phyloP scores from a whole-genome alignment of 192 early-diverging fungal genomes.

The Phlyctochytrium bullatum region DNA sequence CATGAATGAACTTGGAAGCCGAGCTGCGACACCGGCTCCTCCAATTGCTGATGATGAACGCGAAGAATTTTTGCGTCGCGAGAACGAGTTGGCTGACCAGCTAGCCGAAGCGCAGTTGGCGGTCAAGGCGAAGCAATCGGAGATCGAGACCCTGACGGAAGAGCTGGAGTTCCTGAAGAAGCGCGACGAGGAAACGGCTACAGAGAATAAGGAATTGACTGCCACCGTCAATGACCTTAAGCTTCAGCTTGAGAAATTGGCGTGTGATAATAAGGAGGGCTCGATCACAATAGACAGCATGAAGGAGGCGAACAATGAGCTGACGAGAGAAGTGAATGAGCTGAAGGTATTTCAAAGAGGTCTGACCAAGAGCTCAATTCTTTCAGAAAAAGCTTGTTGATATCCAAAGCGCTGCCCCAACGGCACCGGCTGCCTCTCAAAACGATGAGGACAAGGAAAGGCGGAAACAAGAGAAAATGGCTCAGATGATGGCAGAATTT shows the following conservation, averaged over 20 bases:
- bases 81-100: conserved; percentile 94
- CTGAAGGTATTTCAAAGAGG: conserved; percentile 55
- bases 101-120: conserved; percentile 89
- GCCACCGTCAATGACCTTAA: conserved; percentile 73
- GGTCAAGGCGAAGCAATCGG: conserved; percentile 59
- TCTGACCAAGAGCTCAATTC: conserved; percentile 16
- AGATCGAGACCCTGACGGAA: conserved; percentile 63
- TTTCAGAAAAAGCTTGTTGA: conserved; percentile 45
- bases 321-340: conserved; percentile 69
- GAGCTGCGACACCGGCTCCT: conserved; percentile 75
- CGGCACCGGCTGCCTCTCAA: conserved; percentile 17
- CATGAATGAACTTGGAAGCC: too few species aligned
- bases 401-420: conserved; percentile 24
- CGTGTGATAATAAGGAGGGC: conserved; percentile 85
- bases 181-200: conserved; percentile 44
- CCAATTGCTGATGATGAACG: conserved; percentile 82
- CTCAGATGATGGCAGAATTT: conserved; percentile 77
- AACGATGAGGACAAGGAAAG: conserved; percentile 66
- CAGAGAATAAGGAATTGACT: conserved; percentile 72
- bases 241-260: conserved; percentile 82
- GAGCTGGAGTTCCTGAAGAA: conserved; percentile 71
- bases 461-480: conserved; percentile 81
- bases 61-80: conserved; percentile 90
- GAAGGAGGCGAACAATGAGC: conserved; percentile 80
- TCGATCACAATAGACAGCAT: conserved; percentile 86